Conservation (phyloP, 176 grass and related monocot species). For the barley (Hordeum vulgare) region MorexV3_pseudomolecules_assembly NC_058518.1:7770265-7770764, state of each 20-base stretch:
- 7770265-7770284: neutral
- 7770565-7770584: neutral
- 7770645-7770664: neutral
- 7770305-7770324: too few relatives aligned
- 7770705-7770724: neutral
- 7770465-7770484: too few relatives aligned
- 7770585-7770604: neutral
- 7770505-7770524: neutral
- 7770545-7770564: neutral
- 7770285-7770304: too few relatives aligned
- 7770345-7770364: too few relatives aligned
- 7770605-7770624: neutral
- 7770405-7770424: too few relatives aligned
- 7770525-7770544: neutral
- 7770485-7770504: too few relatives aligned
- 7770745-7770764: neutral
- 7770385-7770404: too few relatives aligned
- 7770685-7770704: neutral
- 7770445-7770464: too few relatives aligned
- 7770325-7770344: too few relatives aligned
- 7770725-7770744: neutral
- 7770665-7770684: neutral
- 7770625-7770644: conserved; percentile 2
- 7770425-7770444: too few relatives aligned
- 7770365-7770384: too few relatives aligned